Conservation (phyloP, 768 basidiomycete species). For the Hygrocybe coccinea region DNA sequence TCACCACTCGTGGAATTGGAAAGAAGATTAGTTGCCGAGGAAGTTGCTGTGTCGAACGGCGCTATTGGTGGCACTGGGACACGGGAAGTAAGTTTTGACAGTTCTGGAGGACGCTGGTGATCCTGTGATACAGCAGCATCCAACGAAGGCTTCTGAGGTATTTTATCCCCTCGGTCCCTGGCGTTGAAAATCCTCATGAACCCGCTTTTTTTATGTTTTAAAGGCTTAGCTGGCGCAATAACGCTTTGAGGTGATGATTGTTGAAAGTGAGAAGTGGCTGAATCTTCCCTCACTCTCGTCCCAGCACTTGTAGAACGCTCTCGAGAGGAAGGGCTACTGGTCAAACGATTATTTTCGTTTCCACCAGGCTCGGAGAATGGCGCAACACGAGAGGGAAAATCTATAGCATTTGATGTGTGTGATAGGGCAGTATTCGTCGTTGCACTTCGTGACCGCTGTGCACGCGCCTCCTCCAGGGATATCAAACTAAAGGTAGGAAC, state of each 20-base stretch:
- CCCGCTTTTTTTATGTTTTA: constrained; percentile 77
- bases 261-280: constrained; percentile 16
- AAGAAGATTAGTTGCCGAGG: not conserved
- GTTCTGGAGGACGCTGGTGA: constrained; percentile 22
- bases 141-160: constrained; percentile 55
- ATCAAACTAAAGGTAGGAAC: constrained; percentile 62
- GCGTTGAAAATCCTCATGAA: constrained; percentile 74
- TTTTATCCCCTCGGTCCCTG: constrained; percentile 41
- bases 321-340: constrained; percentile 33
- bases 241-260: constrained; percentile 2
- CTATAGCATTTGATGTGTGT: constrained; percentile 21
- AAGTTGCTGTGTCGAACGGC: constrained; percentile 24
- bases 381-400: constrained; percentile 23
- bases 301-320: constrained; percentile 62
- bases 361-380: constrained; percentile 34
- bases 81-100: constrained; percentile 31
- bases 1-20: not conserved
- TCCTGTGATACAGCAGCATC: constrained; percentile 38
- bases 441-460: constrained; percentile 56
- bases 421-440: constrained; percentile 32
- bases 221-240: constrained; percentile 36
- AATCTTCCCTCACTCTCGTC: constrained; percentile 47
- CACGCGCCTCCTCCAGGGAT: constrained; percentile 74
- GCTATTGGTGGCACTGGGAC: constrained; percentile 42
- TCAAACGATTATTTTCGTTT: constrained; percentile 21